Base-by-base conservation (phyloP, 2,329 filamentous ascomycete species). In the Claviceps purpurea region DNA sequence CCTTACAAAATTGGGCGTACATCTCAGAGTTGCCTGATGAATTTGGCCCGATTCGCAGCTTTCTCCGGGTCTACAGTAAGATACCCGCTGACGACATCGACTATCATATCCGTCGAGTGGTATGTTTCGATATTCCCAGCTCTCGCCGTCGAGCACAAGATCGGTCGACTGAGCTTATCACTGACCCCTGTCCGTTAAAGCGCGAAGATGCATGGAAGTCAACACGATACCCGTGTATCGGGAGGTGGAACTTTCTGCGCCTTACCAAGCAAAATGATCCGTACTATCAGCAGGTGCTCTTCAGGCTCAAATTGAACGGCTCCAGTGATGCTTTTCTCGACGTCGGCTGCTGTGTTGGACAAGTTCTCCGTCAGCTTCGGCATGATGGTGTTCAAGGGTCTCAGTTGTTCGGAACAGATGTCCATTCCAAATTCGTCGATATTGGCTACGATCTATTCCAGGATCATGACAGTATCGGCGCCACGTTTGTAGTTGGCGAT, bases 401-500 rank as follows among this genome's bases (percentile, higher is more conserved):
- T 16, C 70, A 72, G 46, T 62, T 81, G n/a, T 73, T 72, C 53
- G 77, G 74, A 18, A 66, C 69, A 3, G 77, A 80, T 55, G 55
- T 77, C 3, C 68, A 73, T 44, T 57, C 68, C 20, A 66, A 65
- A n/a, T 77, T 81, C 56, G 69, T 81, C 50, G 70, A 78, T 11
- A 62, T 78, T n/a, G 79, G 79, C 30, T 81, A 82, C 61, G 78
- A 83, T 51, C 69, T 87, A 20, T 87, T 85, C 65, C 71, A 73
- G 46, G 83, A 85, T 55, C 70, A 72, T 26, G 60, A 66, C n/a
- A 68, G 52, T 38, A 64, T 80, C 5, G 66, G 66, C 20, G 69
- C 70, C 2, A 68, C 66, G 1, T 79, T 81, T 55, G 63, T 81
- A 34, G 59, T 69, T 3, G 77, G 74, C 20, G 73, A 81, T 54